Evolutionary conservation across 2,329 filamentous ascomycete genomes (phyloP).

Genomic region (Ophiostoma sp.): DNA sequence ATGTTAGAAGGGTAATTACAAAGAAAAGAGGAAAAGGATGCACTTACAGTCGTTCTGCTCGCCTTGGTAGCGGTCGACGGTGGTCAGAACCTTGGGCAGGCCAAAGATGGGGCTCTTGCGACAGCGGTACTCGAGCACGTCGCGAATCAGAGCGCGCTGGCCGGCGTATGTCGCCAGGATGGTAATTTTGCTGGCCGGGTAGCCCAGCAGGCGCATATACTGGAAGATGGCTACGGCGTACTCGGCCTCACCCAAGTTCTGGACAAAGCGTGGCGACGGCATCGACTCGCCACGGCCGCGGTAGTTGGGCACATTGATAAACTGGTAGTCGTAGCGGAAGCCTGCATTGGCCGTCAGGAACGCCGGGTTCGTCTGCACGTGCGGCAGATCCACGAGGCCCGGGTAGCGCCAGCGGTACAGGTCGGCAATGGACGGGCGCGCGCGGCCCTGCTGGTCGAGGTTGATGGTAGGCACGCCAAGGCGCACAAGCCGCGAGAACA

Average conservation of each 20-base stretch:
- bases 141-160: conserved; percentile 81
- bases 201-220: conserved; percentile 95
- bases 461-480: conserved; percentile 88
- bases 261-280: conserved; percentile 90
- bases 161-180: conserved; percentile 94
- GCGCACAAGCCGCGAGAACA: conserved; percentile 88
- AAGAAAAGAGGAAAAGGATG: not conserved
- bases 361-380: conserved; percentile 66
- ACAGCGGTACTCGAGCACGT: conserved; percentile 83
- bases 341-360: conserved; percentile 85
- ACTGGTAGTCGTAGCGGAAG: conserved; percentile 92
- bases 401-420: conserved; percentile 94
- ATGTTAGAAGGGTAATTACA: not conserved
- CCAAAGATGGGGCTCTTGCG: conserved; percentile 82
- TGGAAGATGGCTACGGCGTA: conserved; percentile 94
- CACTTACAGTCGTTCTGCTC: conserved; percentile 97
- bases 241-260: conserved; percentile 95
- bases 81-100: conserved; percentile 83
- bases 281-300: conserved; percentile 86
- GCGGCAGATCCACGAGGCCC: conserved; percentile 73
- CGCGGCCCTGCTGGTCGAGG: conserved; percentile 90
- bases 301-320: conserved; percentile 93
- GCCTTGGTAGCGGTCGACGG: conserved; percentile 98
- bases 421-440: conserved; percentile 79
- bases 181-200: conserved; percentile 78